Percentiles rank a stretch among this genome's conserved stretches.
phyloP scores from a whole-genome alignment of 2,329 filamentous ascomycete species.

The Pezicula neosporulosa region DNA sequence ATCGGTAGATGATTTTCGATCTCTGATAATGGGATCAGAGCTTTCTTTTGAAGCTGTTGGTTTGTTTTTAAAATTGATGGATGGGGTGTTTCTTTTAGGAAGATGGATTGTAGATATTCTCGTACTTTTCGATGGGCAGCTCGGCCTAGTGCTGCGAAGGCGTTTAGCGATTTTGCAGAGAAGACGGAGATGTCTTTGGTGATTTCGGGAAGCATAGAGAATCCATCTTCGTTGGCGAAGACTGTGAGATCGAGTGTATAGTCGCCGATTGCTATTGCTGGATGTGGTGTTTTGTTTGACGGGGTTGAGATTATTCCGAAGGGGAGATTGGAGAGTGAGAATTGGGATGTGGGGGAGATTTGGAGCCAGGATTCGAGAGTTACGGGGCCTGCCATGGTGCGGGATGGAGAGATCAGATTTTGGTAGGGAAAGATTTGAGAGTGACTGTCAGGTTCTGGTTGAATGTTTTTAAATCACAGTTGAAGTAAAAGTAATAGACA shows the following conservation, averaged over 20 bases:
- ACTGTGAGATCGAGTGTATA: conserved; percentile 62
- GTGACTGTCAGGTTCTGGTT: no score
- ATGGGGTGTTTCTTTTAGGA: conserved; percentile 55
- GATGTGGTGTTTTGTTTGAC: conserved; percentile 33
- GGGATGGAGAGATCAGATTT: no score
- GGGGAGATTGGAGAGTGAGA: conserved; percentile 72
- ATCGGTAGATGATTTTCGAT: conserved; percentile 58
- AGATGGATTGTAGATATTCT: conserved; percentile 63
- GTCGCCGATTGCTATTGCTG: conserved; percentile 67
- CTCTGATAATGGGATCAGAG: conserved; percentile 54
- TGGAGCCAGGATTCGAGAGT: conserved; percentile 23
- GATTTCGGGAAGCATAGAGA: conserved; percentile 47
- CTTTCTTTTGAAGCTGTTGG: conserved; percentile 48
- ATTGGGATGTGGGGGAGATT: conserved; percentile 34
- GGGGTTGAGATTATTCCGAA: conserved; percentile 61
- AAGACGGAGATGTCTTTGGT: conserved; percentile 59
- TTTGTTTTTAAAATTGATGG: conserved; percentile 63
- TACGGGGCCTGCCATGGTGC: conserved; percentile 11
- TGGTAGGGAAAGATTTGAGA: no score
- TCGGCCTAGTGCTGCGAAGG: conserved; percentile 69
- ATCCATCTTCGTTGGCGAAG: conserved; percentile 57
- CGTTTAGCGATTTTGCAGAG: conserved; percentile 62
- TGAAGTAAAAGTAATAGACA: no score
- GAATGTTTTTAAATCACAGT: no score
- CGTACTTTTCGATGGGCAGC: conserved; percentile 65